These are phyloP conservation scores for Fusarium keratoplasticum DNA, from an alignment of 2,329 filamentous ascomycete species.

Conservation along the genomic window DNA sequence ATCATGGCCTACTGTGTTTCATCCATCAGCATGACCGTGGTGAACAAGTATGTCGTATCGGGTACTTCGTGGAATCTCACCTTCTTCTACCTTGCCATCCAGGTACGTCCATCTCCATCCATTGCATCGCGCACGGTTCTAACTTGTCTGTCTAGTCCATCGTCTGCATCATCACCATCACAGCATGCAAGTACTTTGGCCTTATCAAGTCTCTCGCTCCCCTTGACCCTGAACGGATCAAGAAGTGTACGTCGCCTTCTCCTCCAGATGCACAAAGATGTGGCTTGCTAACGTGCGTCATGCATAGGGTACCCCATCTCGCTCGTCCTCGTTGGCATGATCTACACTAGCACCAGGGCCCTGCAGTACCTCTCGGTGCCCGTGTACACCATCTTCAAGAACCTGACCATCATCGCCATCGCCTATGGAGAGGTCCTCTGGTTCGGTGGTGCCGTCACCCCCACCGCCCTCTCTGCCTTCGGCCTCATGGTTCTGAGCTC, in stretches of 20 bases:
- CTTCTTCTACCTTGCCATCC: constrained; percentile 91
- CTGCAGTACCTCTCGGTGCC: constrained; percentile 97
- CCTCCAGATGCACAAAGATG: background rate
- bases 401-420: constrained; percentile 97
- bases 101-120: constrained; percentile 70
- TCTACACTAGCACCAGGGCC: constrained; percentile 96
- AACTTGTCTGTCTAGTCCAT: constrained; percentile 71
- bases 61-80: constrained; percentile 93
- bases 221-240: constrained; percentile 90
- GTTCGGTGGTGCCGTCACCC: constrained; percentile 93
- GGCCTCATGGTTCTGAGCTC: constrained; percentile 97
- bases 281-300: background rate
- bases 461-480: constrained; percentile 90
- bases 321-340: constrained; percentile 96
- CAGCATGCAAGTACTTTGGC: constrained; percentile 82
- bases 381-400: constrained; percentile 99
- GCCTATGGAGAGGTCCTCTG: constrained; percentile 98
- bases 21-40: constrained; percentile 99
- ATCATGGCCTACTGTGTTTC: constrained; percentile 92
- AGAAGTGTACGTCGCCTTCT: constrained; percentile 76
- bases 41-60: constrained; percentile 98
- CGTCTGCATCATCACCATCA: constrained; percentile 88
- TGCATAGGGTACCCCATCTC: constrained; percentile 93
- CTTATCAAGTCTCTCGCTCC: constrained; percentile 84
- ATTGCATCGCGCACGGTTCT: constrained; percentile 3